Evolutionary conservation across 2,329 filamentous ascomycete species (phyloP).

Genomic region (Aspergillus novoparasiticus): DNA sequence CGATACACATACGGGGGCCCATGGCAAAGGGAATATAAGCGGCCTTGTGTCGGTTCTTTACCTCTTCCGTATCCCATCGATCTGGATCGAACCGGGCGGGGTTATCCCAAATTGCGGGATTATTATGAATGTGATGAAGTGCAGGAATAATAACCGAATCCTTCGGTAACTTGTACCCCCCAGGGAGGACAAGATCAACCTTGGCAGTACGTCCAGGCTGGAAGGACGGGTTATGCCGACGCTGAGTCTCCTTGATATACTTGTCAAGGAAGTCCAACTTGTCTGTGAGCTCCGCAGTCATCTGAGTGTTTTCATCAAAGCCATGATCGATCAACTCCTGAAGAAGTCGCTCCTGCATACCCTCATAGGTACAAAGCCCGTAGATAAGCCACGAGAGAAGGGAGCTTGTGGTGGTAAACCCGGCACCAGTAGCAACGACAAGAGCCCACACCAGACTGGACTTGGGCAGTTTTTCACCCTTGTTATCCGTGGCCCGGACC

Average conservation of each 20-base stretch:
- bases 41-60: slow-evolving; percentile 54
- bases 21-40: slow-evolving; percentile 62
- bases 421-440: slow-evolving; percentile 57
- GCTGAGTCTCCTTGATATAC: slow-evolving; percentile 60
- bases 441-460: slow-evolving; percentile 43
- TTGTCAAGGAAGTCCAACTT: slow-evolving; percentile 47
- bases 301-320: slow-evolving; percentile 46
- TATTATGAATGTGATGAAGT: slow-evolving; percentile 50
- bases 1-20: slow-evolving; percentile 62
- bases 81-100: slow-evolving; percentile 61
- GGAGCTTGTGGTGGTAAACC: slow-evolving; percentile 62
- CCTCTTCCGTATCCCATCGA: slow-evolving; percentile 58
- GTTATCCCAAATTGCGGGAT: slow-evolving; percentile 59
- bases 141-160: slow-evolving; percentile 57
- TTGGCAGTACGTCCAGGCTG: slow-evolving; percentile 61
- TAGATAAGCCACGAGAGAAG: slow-evolving; percentile 62
- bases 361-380: slow-evolving; percentile 54
- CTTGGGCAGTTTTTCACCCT: slow-evolving; percentile 56
- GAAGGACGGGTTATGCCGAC: slow-evolving; percentile 62
- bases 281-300: slow-evolving; percentile 50
- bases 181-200: slow-evolving; percentile 59
- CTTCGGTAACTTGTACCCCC: slow-evolving; percentile 59
- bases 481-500: slow-evolving; percentile 54
- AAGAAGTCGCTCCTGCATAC: slow-evolving; percentile 58
- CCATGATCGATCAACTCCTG: slow-evolving; percentile 59